Percentiles rank a stretch among this genome's conserved stretches.
Conservation (phyloP, 2,329 filamentous ascomycete species). For the Penicillium sp. region DNA sequence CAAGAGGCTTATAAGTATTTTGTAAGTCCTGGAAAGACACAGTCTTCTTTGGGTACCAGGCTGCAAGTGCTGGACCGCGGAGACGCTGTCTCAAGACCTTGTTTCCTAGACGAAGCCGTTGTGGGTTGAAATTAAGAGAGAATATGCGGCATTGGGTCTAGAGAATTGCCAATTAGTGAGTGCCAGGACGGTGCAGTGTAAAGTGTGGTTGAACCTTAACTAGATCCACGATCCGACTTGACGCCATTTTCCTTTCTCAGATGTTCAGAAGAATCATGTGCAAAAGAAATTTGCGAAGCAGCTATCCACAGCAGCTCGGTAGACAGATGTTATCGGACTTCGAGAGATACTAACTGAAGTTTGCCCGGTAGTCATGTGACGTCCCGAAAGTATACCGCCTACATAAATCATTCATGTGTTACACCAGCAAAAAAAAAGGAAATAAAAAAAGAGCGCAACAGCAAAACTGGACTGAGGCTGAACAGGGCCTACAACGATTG, state of each 20-base stretch:
- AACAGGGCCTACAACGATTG: neutral
- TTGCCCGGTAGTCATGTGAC: slow-evolving; percentile 1
- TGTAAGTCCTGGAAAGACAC: slow-evolving; percentile 72
- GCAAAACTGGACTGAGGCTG: neutral
- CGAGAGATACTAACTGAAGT: neutral
- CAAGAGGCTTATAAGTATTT: slow-evolving; percentile 62
- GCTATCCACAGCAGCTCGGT: neutral
- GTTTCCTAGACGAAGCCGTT: slow-evolving; percentile 77
- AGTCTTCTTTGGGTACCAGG: slow-evolving; percentile 82
- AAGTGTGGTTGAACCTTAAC: slow-evolving; percentile 65
- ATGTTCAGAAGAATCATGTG: neutral
- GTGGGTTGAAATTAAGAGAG: slow-evolving; percentile 85
- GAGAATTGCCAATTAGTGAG: slow-evolving; percentile 1
- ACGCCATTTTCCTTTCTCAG: slow-evolving; percentile 40
- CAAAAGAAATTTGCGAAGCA: neutral
- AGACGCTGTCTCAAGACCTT: slow-evolving; percentile 88
- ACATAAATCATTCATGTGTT: neutral
- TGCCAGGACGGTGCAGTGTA: neutral
- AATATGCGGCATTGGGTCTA: slow-evolving; percentile 91
- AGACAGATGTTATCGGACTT: neutral
- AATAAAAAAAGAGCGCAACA: neutral
- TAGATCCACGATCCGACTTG: slow-evolving; percentile 61
- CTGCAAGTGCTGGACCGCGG: slow-evolving; percentile 73
- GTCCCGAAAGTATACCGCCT: neutral
- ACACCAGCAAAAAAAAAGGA: neutral